Evolutionary conservation across 78 protist species (phyloP).

Genomic region (Cavenderia fasciculata): DNA sequence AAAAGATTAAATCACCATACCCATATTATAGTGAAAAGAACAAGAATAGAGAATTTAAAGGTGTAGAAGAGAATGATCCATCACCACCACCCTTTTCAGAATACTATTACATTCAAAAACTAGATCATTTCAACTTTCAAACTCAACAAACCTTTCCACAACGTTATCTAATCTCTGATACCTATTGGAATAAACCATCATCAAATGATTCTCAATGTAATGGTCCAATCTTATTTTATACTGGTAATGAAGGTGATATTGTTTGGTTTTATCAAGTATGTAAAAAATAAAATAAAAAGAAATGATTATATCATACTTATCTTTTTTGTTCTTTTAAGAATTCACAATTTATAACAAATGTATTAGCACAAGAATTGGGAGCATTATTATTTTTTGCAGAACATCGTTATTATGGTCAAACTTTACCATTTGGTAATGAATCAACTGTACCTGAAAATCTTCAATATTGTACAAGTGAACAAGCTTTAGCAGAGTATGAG

Average conservation of each 20-base stretch:
- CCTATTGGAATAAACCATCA: constrained; percentile 32
- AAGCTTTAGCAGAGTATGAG: constrained; percentile 90
- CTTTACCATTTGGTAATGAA: constrained; percentile 80
- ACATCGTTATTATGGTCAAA: constrained; percentile 88
- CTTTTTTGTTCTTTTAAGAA: too few relatives aligned
- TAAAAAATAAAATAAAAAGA: too few relatives aligned
- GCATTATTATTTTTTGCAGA: constrained; percentile 89
- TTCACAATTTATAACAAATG: constrained; percentile 87
- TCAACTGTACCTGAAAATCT: constrained; percentile 20
- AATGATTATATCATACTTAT: too few relatives aligned
- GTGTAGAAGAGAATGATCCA: neutral
- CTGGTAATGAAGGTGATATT: constrained; percentile 94
- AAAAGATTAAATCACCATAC: constrained; percentile 29
- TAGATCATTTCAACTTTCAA: constrained; percentile 81
- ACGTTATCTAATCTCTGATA: constrained; percentile 25
- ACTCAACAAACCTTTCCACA: constrained; percentile 39
- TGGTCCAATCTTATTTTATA: constrained; percentile 86
- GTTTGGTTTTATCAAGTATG: constrained; percentile 63
- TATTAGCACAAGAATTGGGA: constrained; percentile 63
- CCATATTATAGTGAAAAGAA: constrained; percentile 43
- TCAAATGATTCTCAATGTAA: neutral
- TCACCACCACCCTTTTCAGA: constrained; percentile 48
- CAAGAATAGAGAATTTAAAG: neutral
- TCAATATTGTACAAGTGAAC: constrained; percentile 69
- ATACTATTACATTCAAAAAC: constrained; percentile 50